phyloP scores from a whole-genome alignment of 768 basidiomycete species.

The Paxillus rubicundulus region DNA sequence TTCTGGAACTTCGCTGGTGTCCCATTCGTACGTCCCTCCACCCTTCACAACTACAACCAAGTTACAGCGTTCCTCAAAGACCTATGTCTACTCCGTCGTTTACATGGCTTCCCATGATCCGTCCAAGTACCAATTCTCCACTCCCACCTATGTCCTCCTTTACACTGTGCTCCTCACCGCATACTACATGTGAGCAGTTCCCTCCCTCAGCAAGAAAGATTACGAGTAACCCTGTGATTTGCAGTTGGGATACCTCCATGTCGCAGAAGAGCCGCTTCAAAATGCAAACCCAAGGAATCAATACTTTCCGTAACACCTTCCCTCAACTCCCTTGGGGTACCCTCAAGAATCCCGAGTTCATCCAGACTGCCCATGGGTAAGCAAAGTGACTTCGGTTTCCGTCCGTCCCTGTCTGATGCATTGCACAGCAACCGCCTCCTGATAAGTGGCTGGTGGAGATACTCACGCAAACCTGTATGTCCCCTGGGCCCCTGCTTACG shows the following conservation, averaged over 20 bases:
- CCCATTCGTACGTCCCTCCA: conserved; percentile 63
- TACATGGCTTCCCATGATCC: conserved; percentile 98
- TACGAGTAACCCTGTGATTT: conserved; percentile 2
- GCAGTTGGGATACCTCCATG: conserved; percentile 91
- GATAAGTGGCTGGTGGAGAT: conserved; percentile 92
- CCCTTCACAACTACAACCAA: not conserved
- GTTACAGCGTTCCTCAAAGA: conserved; percentile 41
- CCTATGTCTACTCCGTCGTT: conserved; percentile 95
- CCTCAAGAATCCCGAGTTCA: conserved; percentile 82
- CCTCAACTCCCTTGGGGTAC: conserved; percentile 86
- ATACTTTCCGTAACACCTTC: conserved; percentile 84
- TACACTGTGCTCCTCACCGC: conserved; percentile 76
- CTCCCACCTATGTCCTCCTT: conserved; percentile 65
- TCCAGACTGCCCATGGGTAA: conserved; percentile 92
- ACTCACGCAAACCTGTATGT: conserved; percentile 86
- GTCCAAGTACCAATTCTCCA: conserved; percentile 81
- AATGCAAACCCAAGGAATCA: conserved; percentile 92
- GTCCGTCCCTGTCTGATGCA: conserved; percentile 6
- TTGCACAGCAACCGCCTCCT: conserved; percentile 79
- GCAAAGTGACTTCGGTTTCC: conserved; percentile 9
- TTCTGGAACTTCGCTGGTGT: conserved; percentile 98
- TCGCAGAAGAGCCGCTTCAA: conserved; percentile 97
- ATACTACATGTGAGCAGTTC: conserved; percentile 71
- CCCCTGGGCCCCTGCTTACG: not conserved
- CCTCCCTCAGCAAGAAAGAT: not conserved